Evolutionary conservation across 495 filamentous ascomycete genomes (phyloP).

Genomic region (Lasiosphaeria miniovina): DNA sequence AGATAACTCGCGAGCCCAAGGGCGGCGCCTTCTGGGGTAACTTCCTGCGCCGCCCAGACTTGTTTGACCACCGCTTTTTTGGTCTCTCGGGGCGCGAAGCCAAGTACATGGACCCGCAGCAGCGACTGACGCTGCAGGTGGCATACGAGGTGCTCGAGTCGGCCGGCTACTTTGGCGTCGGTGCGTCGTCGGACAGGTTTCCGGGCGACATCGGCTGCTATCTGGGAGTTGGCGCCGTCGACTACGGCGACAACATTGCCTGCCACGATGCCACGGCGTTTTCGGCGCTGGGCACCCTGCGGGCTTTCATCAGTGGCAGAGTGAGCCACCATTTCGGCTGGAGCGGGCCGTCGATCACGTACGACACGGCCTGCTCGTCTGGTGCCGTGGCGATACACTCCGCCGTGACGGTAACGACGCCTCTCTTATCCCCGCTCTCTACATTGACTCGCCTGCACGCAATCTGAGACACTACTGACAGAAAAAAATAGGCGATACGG

Average conservation of each 20-base stretch:
- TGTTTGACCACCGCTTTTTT: conserved; percentile 57
- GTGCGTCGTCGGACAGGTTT: neutral
- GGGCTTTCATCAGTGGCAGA: conserved; percentile 42
- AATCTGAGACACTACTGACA: no score
- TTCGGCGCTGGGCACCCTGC: conserved; percentile 14
- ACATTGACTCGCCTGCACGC: no score
- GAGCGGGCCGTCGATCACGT: conserved; percentile 33
- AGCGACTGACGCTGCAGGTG: conserved; percentile 68
- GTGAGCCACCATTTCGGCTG: conserved; percentile 49
- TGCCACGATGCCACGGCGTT: conserved; percentile 42
- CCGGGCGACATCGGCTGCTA: conserved; percentile 21
- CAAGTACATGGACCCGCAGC: conserved; percentile 65
- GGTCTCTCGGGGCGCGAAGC: conserved; percentile 54
- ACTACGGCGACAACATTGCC: conserved; percentile 33
- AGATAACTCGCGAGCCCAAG: neutral
- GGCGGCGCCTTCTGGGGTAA: conserved; percentile 47
- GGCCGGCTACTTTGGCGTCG: conserved; percentile 51
- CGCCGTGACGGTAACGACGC: conserved; percentile 33
- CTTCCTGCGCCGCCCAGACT: conserved; percentile 37
- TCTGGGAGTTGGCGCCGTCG: conserved; percentile 25
- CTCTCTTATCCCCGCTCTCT: no score
- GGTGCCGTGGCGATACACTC: conserved; percentile 51
- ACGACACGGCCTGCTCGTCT: conserved; percentile 55
- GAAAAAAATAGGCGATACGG: conserved; percentile 29
- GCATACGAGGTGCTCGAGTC: conserved; percentile 75